These are phyloP conservation scores for Diplodia corticola DNA, from an alignment of 2,329 filamentous ascomycete species.

Conservation along the genomic window DNA sequence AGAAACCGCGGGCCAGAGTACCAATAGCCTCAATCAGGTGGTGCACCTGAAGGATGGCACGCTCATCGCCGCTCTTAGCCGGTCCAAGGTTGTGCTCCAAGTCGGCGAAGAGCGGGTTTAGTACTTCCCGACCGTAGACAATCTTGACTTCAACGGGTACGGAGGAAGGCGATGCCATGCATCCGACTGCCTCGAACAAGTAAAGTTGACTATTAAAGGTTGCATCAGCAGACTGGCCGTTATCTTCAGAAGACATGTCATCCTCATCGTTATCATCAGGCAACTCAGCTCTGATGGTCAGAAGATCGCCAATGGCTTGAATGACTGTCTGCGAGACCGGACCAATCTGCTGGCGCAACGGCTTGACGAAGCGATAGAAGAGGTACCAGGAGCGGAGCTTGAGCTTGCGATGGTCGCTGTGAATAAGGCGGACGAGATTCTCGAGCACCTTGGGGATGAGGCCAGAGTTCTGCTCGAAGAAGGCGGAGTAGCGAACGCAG, in stretches of 20 bases:
- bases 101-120: conserved; percentile 86
- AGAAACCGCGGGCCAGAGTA: conserved; percentile 88
- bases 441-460: conserved; percentile 86
- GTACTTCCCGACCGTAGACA: conserved; percentile 80
- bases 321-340: conserved; percentile 91
- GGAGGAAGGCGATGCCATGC: conserved; percentile 77
- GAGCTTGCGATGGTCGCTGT: conserved; percentile 83
- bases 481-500: conserved; percentile 87
- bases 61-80: conserved; percentile 78
- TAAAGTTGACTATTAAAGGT: conserved; percentile 90
- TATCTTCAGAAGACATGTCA: conserved; percentile 93
- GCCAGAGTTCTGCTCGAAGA: conserved; percentile 82
- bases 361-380: conserved; percentile 89
- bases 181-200: conserved; percentile 91
- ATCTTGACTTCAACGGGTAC: conserved; percentile 84
- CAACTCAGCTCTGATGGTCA: conserved; percentile 88
- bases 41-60: conserved; percentile 84
- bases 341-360: conserved; percentile 78
- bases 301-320: conserved; percentile 80
- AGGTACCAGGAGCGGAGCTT: conserved; percentile 95
- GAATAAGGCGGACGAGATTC: conserved; percentile 86
- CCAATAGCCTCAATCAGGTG: conserved; percentile 96
- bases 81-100: conserved; percentile 76
- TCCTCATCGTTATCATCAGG: conserved; percentile 77
- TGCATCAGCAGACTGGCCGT: conserved; percentile 84